Evolutionary conservation across 495 filamentous ascomycete genomes (phyloP), one percentile per base, ranked within the genome.

Genomic region (Ramalina intermedia): DNA sequence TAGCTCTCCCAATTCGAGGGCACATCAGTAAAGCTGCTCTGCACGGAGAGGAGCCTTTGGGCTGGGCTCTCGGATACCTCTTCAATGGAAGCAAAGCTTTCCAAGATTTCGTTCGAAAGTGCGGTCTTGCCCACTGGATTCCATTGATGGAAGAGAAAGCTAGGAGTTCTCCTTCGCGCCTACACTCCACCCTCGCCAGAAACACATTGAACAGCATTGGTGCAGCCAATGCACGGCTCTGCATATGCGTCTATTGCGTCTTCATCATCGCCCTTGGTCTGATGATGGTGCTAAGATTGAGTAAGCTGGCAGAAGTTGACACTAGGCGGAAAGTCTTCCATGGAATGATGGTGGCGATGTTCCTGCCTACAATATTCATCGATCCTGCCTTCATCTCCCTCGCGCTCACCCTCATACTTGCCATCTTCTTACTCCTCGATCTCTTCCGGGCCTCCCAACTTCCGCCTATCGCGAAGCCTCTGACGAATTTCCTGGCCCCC

Each of bases 271-370:
- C 71, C 20, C 55, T 79, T 7, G 93, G 89, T 2, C 69, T 98
- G 37, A 65, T 73, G 2, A 64, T 84, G 3, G 87, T 96, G 4
- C 73, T 85, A 49, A 75, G 74, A 33, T 70, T 96, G 23, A 83
- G 81, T 36, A 63, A 78, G 13, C 60, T 83, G 46, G 73, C 74
- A 5, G 85, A 95, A 65, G 88, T 96, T 35, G 93, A 99, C 64
- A 99, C 91, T 3, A 76, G 91, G n/a, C 79, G 91, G 36, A 99
- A 99, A 64, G 84, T 99, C 9, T 99, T 99, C 64, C 91, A 99
- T 63, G 91, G 90, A 53, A 94, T 87, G 79, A 95, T 96, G 78
- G 88, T 96, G 35, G 74, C 79, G 38, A 94, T 99, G 85, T 83
- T 99, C 52, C 72, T 96, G 3, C 87, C 91, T 11, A 76, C 84